A percentile compares a stretch with the other conserved stretches of the same genome.
These are phyloP conservation scores for Tricholoma bakamatsutake DNA, from an alignment of 768 basidiomycete species.

Conservation along the genomic window DNA sequence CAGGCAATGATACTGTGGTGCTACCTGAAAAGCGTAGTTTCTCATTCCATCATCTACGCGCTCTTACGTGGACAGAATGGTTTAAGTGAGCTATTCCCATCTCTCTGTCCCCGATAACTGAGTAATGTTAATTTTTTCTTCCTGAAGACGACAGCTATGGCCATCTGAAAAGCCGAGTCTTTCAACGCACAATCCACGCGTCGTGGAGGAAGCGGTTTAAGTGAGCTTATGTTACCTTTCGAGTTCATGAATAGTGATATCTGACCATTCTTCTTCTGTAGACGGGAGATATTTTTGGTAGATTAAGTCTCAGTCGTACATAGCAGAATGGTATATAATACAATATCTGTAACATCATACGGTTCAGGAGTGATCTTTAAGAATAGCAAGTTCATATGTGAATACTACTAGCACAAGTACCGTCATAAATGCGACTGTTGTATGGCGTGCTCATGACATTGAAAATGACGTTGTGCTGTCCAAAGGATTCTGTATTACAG, in stretches of 20 bases:
- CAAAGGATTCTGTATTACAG: too few relatives aligned
- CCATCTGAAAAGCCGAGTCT: background rate
- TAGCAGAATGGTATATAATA: background rate
- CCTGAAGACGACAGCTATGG: background rate
- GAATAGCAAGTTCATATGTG: too few relatives aligned
- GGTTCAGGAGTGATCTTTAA: too few relatives aligned
- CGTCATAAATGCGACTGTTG: too few relatives aligned
- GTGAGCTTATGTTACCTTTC: background rate
- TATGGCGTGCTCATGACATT: too few relatives aligned
- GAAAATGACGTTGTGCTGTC: too few relatives aligned
- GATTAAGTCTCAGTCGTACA: background rate
- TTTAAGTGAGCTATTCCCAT: background rate
- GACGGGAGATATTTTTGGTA: background rate
- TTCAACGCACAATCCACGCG: background rate
- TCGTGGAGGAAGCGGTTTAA: background rate
- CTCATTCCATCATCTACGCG: background rate
- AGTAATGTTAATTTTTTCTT: background rate
- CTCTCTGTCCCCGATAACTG: background rate
- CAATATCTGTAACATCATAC: too few relatives aligned
- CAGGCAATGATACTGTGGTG: background rate
- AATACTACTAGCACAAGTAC: too few relatives aligned
- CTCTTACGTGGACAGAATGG: background rate
- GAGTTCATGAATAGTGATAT: background rate
- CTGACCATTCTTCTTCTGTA: background rate
- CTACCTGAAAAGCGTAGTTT: background rate